Evolutionary conservation across 2,329 filamentous ascomycete genomes (phyloP).

Genomic region (Fusarium palustre): DNA sequence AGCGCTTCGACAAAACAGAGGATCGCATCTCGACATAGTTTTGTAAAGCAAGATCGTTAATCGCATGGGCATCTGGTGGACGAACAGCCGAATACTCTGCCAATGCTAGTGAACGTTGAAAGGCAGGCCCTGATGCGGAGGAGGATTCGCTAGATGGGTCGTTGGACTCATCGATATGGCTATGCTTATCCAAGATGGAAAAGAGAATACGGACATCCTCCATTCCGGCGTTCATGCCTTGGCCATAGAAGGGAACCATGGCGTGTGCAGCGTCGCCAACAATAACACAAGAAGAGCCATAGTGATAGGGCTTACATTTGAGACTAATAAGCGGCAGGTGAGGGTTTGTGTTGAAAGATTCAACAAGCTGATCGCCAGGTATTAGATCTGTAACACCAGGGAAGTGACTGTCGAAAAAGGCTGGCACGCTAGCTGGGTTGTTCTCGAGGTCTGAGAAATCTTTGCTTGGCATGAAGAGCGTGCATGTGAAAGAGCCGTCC

Average conservation of each 20-base stretch:
- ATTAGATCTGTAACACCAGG: slow-evolving; percentile 85
- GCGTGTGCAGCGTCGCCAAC: slow-evolving; percentile 95
- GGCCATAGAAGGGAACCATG: slow-evolving; percentile 98
- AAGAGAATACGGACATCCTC: slow-evolving; percentile 95
- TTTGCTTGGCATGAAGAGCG: slow-evolving; percentile 83
- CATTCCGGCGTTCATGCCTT: slow-evolving; percentile 96
- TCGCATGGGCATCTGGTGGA: slow-evolving; percentile 83
- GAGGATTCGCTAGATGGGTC: slow-evolving; percentile 52
- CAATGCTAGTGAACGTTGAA: slow-evolving; percentile 74
- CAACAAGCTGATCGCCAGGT: slow-evolving; percentile 72
- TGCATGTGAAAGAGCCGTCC: slow-evolving; percentile 95
- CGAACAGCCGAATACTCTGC: slow-evolving; percentile 80
- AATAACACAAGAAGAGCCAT: slow-evolving; percentile 79
- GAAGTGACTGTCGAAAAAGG: slow-evolving; percentile 86
- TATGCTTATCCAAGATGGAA: slow-evolving; percentile 78
- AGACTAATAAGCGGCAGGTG: slow-evolving; percentile 94
- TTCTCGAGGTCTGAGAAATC: slow-evolving; percentile 77
- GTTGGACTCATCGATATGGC: slow-evolving; percentile 59
- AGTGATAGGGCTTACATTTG: slow-evolving; percentile 92
- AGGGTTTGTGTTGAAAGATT: slow-evolving; percentile 83
- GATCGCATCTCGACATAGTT: slow-evolving; percentile 97
- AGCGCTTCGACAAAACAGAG: slow-evolving; percentile 81
- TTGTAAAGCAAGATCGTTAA: slow-evolving; percentile 89
- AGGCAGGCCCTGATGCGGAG: slow-evolving; percentile 58
- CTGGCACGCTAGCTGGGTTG: slow-evolving; percentile 68